phyloP scores from a whole-genome alignment of 1,139 yeast genomes.

The Nakaseomyces bracarensis region DNA sequence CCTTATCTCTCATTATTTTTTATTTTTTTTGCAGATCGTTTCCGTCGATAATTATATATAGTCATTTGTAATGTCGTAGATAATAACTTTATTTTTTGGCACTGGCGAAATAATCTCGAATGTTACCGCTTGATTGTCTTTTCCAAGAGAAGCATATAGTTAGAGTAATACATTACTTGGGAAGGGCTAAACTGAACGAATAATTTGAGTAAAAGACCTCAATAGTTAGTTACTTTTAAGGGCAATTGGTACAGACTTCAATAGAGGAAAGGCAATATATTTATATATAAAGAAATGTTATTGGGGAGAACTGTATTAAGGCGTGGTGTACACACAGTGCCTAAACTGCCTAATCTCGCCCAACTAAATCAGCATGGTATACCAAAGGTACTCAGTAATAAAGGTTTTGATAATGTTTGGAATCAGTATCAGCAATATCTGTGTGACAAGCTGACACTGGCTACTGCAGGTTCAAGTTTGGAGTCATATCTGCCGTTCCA shows the following conservation, averaged over 20 bases:
- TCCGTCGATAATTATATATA: background rate
- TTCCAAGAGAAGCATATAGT: too few relatives aligned
- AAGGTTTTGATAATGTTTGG: slow-evolving; percentile 74
- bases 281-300: slow-evolving; percentile 10
- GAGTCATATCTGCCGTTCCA: slow-evolving; percentile 76
- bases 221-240: too few relatives aligned
- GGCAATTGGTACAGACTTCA: too few relatives aligned
- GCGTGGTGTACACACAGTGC: slow-evolving; percentile 52
- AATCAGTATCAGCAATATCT: slow-evolving; percentile 64
- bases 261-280: too few relatives aligned
- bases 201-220: too few relatives aligned
- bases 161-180: too few relatives aligned
- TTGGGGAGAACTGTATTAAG: slow-evolving; percentile 9
- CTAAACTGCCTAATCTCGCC: slow-evolving; percentile 42
- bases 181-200: too few relatives aligned
- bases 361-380: slow-evolving; percentile 46
- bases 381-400: slow-evolving; percentile 59
- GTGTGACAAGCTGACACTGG: slow-evolving; percentile 59
- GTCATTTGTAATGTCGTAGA: background rate
- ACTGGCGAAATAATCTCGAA: too few relatives aligned
- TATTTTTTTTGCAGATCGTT: background rate
- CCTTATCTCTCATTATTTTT: slow-evolving; percentile 10
- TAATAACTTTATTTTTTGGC: too few relatives aligned
- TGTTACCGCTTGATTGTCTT: too few relatives aligned
- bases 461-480: slow-evolving; percentile 70